Base-by-base conservation (phyloP, 2,329 filamentous ascomycete species). In the Calycina marina region DNA sequence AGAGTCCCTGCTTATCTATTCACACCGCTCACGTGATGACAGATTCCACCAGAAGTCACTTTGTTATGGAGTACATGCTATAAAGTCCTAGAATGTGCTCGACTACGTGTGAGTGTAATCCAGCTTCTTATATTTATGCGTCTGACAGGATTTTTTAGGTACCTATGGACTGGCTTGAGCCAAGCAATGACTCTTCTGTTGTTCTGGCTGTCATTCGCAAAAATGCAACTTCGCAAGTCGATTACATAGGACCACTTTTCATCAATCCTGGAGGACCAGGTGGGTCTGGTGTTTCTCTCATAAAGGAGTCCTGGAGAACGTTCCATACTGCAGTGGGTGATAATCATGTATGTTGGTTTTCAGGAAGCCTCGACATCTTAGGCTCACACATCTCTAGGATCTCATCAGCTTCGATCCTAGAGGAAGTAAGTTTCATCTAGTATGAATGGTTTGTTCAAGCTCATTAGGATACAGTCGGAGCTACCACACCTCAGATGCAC, bases 381-480 rank as follows among this genome's bases (percentile, higher is more conserved):
- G 20, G 8, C 20, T 22, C 8, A 22, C n/a, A 22, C n/a, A 22
- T 35, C 58, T 24, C 15, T 24, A 26, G 34, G 63, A 69, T 30
- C 53, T 69, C 3, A 56, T 69, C 39, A 58, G 60, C 25, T 67
- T 63, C 32, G 65, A 69, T 32, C 63, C 64, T 3, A 57, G 65
- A 18, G 65, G 65, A 18, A 49, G 57, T 59, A 32, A 17, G 25
- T 15, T 12, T 18, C 10, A 4, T 10, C 12, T 3, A n/a, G 10
- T 15, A 2, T 11, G 6, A n/a, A 3, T 12, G 11, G 16, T 8
- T 10, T 14, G 16, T 18, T 12, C 6, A 17, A 26, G 9, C 33
- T 28, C 30, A 31, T 16, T 3, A n/a, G 16, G 18, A n/a, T 18
- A 13, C 10, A 42, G 40, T 43, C 14, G 40, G 40, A 3, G 31